phyloP scores from a whole-genome alignment of 2,329 filamentous ascomycete genomes.

The Cordyceps cicadae region DNA sequence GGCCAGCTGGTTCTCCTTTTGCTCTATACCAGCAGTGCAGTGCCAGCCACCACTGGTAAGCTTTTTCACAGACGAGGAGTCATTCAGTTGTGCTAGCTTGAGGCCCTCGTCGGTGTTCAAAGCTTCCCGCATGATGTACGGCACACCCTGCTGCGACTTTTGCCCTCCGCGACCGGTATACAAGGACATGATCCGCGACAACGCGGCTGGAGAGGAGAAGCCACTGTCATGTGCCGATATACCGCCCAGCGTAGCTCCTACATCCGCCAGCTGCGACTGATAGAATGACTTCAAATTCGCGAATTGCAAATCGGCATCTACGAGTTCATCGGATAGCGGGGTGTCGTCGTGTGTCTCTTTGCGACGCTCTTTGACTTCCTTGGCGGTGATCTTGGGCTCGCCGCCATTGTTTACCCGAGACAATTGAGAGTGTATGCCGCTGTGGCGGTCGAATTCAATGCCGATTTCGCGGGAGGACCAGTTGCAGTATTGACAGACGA shows the following conservation, averaged over 20 bases:
- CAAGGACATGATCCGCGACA: constrained; percentile 84
- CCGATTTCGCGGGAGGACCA: constrained; percentile 89
- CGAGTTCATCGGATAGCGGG: constrained; percentile 33
- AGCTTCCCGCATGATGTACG: constrained; percentile 74
- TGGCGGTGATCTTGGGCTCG: constrained; percentile 38
- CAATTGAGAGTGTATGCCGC: constrained; percentile 75
- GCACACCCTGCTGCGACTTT: constrained; percentile 59
- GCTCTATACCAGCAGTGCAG: constrained; percentile 44
- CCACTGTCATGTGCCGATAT: constrained; percentile 37
- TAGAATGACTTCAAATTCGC: constrained; percentile 72
- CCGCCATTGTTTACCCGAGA: constrained; percentile 60
- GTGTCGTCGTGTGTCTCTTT: constrained; percentile 35
- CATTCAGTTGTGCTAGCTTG: constrained; percentile 51
- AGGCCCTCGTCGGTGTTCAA: constrained; percentile 63
- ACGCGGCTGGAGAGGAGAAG: constrained; percentile 67
- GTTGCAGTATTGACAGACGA: constrained; percentile 84
- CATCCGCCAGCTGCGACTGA: constrained; percentile 63
- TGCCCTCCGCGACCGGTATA: constrained; percentile 62
- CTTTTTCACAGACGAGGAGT: constrained; percentile 51
- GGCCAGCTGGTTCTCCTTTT: constrained; percentile 42
- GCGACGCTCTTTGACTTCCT: constrained; percentile 43
- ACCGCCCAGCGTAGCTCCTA: constrained; percentile 43
- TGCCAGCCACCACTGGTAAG: constrained; percentile 55
- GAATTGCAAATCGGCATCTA: constrained; percentile 64
- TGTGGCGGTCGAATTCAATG: constrained; percentile 82